Conservation (phyloP, 495 filamentous ascomycete species). For the Rhypophila decipiens region DNA sequence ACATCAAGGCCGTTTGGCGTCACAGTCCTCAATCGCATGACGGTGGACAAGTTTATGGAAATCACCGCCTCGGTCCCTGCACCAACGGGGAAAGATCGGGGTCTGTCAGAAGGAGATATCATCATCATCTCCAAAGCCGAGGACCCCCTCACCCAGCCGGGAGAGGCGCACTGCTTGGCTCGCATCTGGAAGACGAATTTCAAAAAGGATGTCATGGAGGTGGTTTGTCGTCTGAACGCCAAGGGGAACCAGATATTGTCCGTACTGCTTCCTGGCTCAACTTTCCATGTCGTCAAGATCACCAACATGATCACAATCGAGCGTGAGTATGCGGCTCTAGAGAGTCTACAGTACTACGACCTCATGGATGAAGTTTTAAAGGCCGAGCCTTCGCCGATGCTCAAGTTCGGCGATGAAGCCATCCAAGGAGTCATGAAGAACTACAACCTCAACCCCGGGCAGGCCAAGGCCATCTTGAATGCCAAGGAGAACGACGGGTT, state of each 20-base stretch:
- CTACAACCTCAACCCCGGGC: slow-evolving; percentile 80
- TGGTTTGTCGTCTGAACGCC: slow-evolving; percentile 71
- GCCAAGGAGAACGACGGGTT: slow-evolving; percentile 93
- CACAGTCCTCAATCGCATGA: slow-evolving; percentile 76
- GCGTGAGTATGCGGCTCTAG: slow-evolving; percentile 86
- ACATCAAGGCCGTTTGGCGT: slow-evolving; percentile 72
- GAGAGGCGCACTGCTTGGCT: slow-evolving; percentile 74
- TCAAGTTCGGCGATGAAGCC: slow-evolving; percentile 66
- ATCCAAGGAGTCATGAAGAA: slow-evolving; percentile 60
- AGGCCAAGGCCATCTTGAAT: slow-evolving; percentile 87
- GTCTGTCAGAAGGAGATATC: slow-evolving; percentile 78
- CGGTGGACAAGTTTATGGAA: slow-evolving; percentile 88
- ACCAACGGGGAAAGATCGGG: slow-evolving; percentile 60
- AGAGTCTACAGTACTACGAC: slow-evolving; percentile 90
- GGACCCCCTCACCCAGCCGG: slow-evolving; percentile 54
- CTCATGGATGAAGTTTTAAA: slow-evolving; percentile 83
- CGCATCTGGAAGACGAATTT: slow-evolving; percentile 70
- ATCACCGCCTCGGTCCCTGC: slow-evolving; percentile 74
- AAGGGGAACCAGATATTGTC: slow-evolving; percentile 43
- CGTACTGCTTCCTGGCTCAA: slow-evolving; percentile 51
- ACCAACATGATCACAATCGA: slow-evolving; percentile 87
- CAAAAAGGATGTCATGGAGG: slow-evolving; percentile 71
- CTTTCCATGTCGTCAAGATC: slow-evolving; percentile 71
- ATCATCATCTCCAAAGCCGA: slow-evolving; percentile 70
- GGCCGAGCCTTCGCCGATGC: slow-evolving; percentile 81